These are phyloP conservation scores for Delphinella strobiligena DNA, from an alignment of 2,329 filamentous ascomycete genomes.

Conservation along the genomic window DNA sequence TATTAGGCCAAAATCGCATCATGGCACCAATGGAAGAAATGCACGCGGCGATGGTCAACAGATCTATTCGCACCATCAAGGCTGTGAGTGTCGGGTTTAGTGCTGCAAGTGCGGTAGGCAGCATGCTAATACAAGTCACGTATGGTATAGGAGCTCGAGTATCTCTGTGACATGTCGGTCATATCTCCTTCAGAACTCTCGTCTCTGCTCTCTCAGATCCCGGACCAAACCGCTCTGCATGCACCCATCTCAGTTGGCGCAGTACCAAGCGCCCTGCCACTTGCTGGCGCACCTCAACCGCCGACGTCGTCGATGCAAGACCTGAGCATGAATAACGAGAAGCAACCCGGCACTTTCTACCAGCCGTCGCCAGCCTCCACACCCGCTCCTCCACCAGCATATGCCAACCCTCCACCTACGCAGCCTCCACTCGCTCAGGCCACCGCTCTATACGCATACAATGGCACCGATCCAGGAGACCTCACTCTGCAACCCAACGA, in stretches of 20 bases:
- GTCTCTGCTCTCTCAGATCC: constrained; percentile 61
- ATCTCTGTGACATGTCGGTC: constrained; percentile 69
- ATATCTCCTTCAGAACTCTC: constrained; percentile 67
- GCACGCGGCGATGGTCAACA: constrained; percentile 55
- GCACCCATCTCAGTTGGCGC: constrained; percentile 25
- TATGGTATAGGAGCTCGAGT: constrained; percentile 66
- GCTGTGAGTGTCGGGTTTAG: constrained; percentile 44
- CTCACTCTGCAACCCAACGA: constrained; percentile 72
- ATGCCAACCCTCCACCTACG: constrained; percentile 32
- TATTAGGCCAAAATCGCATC: no score
- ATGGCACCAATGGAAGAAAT: constrained; percentile 30
- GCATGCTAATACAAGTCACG: constrained; percentile 1
- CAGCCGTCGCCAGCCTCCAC: constrained; percentile 26
- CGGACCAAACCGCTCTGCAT: constrained; percentile 51
- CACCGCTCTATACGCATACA: constrained; percentile 74
- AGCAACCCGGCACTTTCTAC: constrained; percentile 22
- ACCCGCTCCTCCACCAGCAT: constrained; percentile 42
- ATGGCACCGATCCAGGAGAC: constrained; percentile 68
- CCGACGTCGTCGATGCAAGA: constrained; percentile 22
- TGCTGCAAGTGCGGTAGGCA: no score
- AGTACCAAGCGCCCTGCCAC: constrained; percentile 16
- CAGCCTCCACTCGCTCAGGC: constrained; percentile 55
- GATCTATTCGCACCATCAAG: constrained; percentile 78
- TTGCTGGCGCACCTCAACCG: constrained; percentile 13
- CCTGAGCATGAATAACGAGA: constrained; percentile 23